Percentiles rank a stretch among this genome's conserved stretches.
Conservation (phyloP, 2,329 filamentous ascomycete genomes). For the Ciborinia camelliae region DNA sequence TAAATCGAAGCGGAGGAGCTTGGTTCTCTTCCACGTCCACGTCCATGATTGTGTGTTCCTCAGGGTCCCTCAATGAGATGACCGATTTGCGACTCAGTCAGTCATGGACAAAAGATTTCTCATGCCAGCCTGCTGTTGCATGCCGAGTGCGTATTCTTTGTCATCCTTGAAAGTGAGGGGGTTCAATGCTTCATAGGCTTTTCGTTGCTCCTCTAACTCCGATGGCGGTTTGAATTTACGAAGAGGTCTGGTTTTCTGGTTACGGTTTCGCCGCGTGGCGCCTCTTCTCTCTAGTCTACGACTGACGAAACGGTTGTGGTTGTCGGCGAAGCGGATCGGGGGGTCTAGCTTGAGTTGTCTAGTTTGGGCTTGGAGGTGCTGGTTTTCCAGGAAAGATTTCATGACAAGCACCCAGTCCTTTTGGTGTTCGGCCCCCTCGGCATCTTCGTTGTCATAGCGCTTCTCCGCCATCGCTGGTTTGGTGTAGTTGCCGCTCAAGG, state of each 20-base stretch:
- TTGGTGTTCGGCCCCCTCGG: too few species aligned
- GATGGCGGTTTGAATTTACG: not conserved
- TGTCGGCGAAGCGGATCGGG: not conserved
- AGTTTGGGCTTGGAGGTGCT: not conserved
- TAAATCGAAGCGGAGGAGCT: too few species aligned
- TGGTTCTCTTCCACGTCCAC: too few species aligned
- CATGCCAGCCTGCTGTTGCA: too few species aligned
- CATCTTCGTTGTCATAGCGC: too few species aligned
- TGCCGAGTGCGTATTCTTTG: not conserved
- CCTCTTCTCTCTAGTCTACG: not conserved
- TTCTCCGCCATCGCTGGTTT: too few species aligned
- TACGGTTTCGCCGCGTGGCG: not conserved
- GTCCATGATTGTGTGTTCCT: too few species aligned
- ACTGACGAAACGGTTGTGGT: not conserved
- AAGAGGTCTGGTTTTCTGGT: not conserved
- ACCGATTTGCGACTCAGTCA: too few species aligned
- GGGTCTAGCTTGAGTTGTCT: not conserved
- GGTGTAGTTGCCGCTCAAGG: too few species aligned
- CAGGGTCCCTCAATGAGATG: too few species aligned
- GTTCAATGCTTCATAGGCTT: not conserved
- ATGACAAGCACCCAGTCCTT: not conserved
- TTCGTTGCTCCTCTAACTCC: not conserved
- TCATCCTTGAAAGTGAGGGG: not conserved
- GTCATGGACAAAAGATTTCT: too few species aligned
- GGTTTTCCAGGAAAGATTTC: not conserved